A percentile compares a stretch with the other conserved stretches of the same genome.
These are phyloP conservation scores for Diplogelasinospora grovesii DNA, from an alignment of 495 filamentous ascomycete species.

Conservation along the genomic window DNA sequence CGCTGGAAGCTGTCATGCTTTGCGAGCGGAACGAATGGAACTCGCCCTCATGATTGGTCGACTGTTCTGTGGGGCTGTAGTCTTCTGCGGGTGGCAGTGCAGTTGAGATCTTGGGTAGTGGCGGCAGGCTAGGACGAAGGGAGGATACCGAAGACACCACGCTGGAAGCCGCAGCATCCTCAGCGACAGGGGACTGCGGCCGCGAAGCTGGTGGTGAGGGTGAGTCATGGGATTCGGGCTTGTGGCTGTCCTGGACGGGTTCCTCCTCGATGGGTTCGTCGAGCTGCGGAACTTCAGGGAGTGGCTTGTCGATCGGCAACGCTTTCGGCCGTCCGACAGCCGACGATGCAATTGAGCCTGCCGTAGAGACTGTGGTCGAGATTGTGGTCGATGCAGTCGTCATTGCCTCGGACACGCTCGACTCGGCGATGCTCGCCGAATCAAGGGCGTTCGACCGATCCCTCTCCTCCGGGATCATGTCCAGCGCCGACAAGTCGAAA, in stretches of 20 bases:
- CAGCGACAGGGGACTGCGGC: conserved; percentile 29
- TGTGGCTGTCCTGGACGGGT: too few relatives aligned
- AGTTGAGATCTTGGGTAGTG: conserved; percentile 44
- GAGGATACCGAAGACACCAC: conserved; percentile 35
- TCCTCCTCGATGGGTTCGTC: conserved; percentile 18
- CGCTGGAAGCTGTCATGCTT: conserved; percentile 46
- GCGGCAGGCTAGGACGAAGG: conserved; percentile 34
- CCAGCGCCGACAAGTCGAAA: conserved; percentile 37
- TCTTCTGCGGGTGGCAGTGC: conserved; percentile 33
- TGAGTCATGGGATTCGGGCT: conserved; percentile 21
- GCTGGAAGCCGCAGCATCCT: conserved; percentile 26
- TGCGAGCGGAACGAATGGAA: conserved; percentile 43
- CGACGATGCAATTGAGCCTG: conserved; percentile 20
- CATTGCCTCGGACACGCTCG: conserved; percentile 27
- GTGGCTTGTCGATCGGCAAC: conserved; percentile 36
- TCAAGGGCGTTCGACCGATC: conserved; percentile 15
- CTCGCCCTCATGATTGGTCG: conserved; percentile 36
- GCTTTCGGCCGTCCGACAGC: conserved; percentile 23
- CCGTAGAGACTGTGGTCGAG: too few relatives aligned
- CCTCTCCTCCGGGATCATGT: conserved; percentile 19
- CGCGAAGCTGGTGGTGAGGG: conserved; percentile 32
- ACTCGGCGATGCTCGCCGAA: conserved; percentile 31
- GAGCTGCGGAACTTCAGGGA: conserved; percentile 34
- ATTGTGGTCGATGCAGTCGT: too few relatives aligned
- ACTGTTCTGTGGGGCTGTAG: conserved; percentile 42